Evolutionary conservation across 176 grass and related monocot genomes (phyloP), one percentile per base, ranked within the genome.

Genomic region (Dendrocalamus sinicus): DNA sequence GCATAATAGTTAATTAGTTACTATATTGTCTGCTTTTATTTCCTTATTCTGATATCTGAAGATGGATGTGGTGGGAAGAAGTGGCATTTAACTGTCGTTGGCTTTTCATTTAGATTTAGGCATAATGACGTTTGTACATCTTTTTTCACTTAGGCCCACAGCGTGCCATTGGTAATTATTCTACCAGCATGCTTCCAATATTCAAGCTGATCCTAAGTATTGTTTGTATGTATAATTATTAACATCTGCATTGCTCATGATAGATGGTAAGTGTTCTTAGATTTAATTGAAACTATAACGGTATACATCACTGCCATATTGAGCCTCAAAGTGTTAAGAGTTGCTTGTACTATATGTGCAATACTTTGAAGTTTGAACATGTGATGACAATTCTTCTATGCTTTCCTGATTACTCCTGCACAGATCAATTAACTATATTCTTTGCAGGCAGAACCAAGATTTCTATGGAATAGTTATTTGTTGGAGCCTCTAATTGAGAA

Each of bases 391-490:
- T 15, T 57, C 51, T 60, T 20, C 35, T 79, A 35, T 22, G 7
- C 55, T 62, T 63, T 46, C 41, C 13, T 26, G 30, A 55, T 35
- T 40, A 41, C 5, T 75, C 8, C 20, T 88, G 67, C 37, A 51
- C n/a, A 73, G 19, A 32, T 77, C n/a, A 67, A 39, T 70, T 67
- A 44, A 60, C n/a, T 82, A 22, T 17, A 72, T 72, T 22, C 75
- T 81, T 80, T 91, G 32, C 92, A 97, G 95, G 89, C 92, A 74
- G 92, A 97, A 81, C 91, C 79, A 52, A 97, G 95, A 89, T 97
- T 97, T 93, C 85, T 97, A 20, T 95, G 95, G 95, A 97, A 97
- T 62, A 75, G 88, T 81, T 93, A 91, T 77, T 85, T 97, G 91
- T 79, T 97, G 92, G 95, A 97, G 81, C 82, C 89, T 87, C 92